These are phyloP conservation scores for Kalanchoe fedtschenkoi DNA, from an alignment of 164 flowering plant species.

Conservation along the genomic window DNA sequence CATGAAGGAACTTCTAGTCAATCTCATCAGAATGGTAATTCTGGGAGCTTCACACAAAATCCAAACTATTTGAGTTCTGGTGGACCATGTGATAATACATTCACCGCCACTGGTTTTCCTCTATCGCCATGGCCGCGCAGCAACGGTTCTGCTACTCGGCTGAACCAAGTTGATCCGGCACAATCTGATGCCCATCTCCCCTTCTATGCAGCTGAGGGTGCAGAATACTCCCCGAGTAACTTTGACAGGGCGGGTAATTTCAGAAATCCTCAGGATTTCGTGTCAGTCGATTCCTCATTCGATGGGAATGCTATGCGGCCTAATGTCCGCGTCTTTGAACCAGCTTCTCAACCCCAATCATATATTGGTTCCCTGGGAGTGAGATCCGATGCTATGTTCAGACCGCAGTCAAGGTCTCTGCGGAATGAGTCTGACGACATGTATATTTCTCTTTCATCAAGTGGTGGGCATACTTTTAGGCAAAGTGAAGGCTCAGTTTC, in stretches of 20 bases:
- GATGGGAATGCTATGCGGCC: conserved; percentile 20
- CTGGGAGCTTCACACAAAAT: conserved; percentile 24
- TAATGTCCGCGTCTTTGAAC: conserved; percentile 17
- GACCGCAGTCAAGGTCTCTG: not conserved
- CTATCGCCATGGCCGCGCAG: conserved; percentile 15
- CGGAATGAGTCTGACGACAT: not conserved
- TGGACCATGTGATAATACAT: conserved; percentile 15
- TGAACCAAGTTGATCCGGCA: conserved; percentile 18
- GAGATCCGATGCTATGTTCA: conserved; percentile 17
- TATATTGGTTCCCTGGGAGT: conserved; percentile 22
- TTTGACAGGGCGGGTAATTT: conserved; percentile 26
- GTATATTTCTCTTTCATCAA: not conserved
- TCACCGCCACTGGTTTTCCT: conserved; percentile 22
- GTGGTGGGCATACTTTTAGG: not conserved
- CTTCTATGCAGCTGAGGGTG: conserved; percentile 13
- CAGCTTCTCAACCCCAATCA: conserved; percentile 16
- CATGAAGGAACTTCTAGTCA: conserved; percentile 49
- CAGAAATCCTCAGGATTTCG: conserved; percentile 21
- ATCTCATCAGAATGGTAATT: conserved; percentile 25
- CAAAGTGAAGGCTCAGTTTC: conserved; percentile 1
- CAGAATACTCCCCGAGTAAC: conserved; percentile 26
- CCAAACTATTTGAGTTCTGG: conserved; percentile 18
- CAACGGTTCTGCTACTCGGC: conserved; percentile 17
- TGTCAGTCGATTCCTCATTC: conserved; percentile 22
- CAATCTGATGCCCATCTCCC: conserved; percentile 25